Percentiles rank a stretch among this genome's conserved stretches.
phyloP scores from a whole-genome alignment of 75 land plant genomes.

The Selaginella moellendorffii region DNA sequence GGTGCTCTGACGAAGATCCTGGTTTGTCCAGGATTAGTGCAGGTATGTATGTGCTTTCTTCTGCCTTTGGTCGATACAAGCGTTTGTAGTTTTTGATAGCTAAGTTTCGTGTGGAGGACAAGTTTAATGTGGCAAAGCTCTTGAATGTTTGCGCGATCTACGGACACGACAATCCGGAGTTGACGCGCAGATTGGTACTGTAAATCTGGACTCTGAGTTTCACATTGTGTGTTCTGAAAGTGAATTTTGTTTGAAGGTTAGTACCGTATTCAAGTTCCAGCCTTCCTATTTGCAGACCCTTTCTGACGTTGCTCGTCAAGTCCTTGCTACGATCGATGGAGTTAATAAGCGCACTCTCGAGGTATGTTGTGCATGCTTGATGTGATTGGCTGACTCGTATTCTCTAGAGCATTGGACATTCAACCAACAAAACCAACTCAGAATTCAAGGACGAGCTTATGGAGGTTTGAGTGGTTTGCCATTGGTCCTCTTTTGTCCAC shows the following conservation, averaged over 20 bases:
- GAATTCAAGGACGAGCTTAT: background rate
- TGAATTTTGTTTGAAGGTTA: constrained; percentile 46
- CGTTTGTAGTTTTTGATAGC: constrained; percentile 24
- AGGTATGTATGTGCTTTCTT: background rate
- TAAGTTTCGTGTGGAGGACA: constrained; percentile 54
- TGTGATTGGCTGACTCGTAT: background rate
- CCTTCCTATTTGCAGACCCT: constrained; percentile 32
- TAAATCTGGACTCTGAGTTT: background rate
- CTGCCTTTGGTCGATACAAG: background rate
- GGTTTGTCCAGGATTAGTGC: no score
- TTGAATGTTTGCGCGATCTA: constrained; percentile 85
- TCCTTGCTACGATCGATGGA: constrained; percentile 44
- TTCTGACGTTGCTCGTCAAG: constrained; percentile 25
- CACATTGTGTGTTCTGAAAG: no score
- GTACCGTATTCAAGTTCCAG: constrained; percentile 50
- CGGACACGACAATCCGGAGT: constrained; percentile 69
- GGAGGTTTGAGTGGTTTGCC: no score
- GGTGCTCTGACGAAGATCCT: background rate
- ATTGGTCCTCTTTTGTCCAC: background rate
- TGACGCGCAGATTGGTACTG: constrained; percentile 57
- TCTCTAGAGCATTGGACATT: background rate
- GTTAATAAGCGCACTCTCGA: constrained; percentile 69
- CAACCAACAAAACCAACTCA: background rate
- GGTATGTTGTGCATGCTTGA: constrained; percentile 19
- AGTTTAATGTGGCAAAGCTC: constrained; percentile 79